Percentiles rank a stretch among this genome's conserved stretches.
Conservation (phyloP, 495 filamentous ascomycete species). For the Penicillium coffeae region DNA sequence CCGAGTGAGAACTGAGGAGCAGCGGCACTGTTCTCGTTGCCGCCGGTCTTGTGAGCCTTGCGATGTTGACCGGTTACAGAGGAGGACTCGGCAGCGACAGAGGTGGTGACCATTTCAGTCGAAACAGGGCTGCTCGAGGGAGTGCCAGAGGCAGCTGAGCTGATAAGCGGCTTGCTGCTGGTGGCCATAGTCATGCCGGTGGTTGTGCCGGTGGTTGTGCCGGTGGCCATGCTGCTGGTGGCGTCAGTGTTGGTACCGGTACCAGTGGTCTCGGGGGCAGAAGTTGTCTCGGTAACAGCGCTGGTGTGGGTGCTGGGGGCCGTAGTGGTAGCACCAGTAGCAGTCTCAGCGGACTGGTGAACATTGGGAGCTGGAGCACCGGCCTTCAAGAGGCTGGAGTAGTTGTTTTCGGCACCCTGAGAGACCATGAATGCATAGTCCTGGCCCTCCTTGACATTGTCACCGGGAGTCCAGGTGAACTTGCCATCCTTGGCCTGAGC, state of each 20-base stretch:
- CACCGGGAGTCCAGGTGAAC: constrained; percentile 41
- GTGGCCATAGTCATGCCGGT: constrained; percentile 5
- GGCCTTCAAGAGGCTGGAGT: constrained; percentile 40
- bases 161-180: constrained; percentile 20
- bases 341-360: constrained; percentile 5
- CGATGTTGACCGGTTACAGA: constrained; percentile 7
- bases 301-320: constrained; percentile 7
- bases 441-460: constrained; percentile 29
- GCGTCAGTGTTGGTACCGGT: constrained; percentile 1
- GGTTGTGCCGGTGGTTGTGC: not conserved
- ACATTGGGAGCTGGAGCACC: constrained; percentile 11
- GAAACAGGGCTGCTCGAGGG: constrained; percentile 15
- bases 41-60: constrained; percentile 14
- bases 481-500: constrained; percentile 29
- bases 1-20: constrained; percentile 9
- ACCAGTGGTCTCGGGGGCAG: not conserved
- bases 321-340: constrained; percentile 13
- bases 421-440: constrained; percentile 47
- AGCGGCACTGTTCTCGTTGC: constrained; percentile 17
- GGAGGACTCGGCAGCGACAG: constrained; percentile 3
- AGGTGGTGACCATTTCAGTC: constrained; percentile 3
- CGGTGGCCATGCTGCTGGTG: constrained; percentile 5
- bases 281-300: constrained; percentile 3
- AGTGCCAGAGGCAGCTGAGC: constrained; percentile 10
- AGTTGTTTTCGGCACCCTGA: constrained; percentile 41